A percentile compares a stretch with the other conserved stretches of the same genome.
phyloP scores from a whole-genome alignment of 176 grass and related monocot species.

The Phoenix dactylifera region DNA sequence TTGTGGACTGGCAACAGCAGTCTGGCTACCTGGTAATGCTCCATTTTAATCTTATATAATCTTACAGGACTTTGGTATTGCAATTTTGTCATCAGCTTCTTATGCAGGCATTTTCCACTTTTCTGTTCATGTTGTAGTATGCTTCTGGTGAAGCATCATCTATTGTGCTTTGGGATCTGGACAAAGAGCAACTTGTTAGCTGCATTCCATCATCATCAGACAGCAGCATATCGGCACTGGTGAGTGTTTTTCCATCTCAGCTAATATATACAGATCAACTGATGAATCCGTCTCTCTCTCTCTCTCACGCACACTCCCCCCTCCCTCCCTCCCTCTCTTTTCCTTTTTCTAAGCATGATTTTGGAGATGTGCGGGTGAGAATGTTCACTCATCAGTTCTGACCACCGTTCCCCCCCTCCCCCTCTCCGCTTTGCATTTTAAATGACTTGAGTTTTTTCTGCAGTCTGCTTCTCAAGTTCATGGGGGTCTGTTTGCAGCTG shows the following conservation, averaged over 20 bases:
- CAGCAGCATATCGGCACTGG: slow-evolving; percentile 71
- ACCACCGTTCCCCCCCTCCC: no score
- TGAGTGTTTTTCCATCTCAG: slow-evolving; percentile 32
- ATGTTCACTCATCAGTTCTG: no score
- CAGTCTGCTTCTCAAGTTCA: slow-evolving; percentile 75
- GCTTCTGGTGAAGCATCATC: slow-evolving; percentile 73
- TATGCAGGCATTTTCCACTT: slow-evolving; percentile 11
- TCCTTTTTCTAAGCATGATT: no score
- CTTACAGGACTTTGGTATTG: no score
- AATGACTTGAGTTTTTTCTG: slow-evolving; percentile 3
- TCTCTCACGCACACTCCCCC: no score
- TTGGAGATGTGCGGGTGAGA: no score
- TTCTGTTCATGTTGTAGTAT: slow-evolving; percentile 47
- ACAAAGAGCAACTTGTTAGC: slow-evolving; percentile 68
- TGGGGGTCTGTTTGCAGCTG: slow-evolving; percentile 58
- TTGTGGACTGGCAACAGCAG: slow-evolving; percentile 92
- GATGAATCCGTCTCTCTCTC: no score
- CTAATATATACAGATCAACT: no score
- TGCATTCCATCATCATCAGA: slow-evolving; percentile 57
- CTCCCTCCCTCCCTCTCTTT: no score
- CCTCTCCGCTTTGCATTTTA: no score
- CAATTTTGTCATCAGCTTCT: slow-evolving; percentile 9
- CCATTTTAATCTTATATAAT: neutral
- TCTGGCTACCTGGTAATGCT: slow-evolving; percentile 80
- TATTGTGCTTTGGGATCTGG: slow-evolving; percentile 84